phyloP scores from a whole-genome alignment of 1,284 basidiomycete genomes.

The Ustilago nuda region DNA sequence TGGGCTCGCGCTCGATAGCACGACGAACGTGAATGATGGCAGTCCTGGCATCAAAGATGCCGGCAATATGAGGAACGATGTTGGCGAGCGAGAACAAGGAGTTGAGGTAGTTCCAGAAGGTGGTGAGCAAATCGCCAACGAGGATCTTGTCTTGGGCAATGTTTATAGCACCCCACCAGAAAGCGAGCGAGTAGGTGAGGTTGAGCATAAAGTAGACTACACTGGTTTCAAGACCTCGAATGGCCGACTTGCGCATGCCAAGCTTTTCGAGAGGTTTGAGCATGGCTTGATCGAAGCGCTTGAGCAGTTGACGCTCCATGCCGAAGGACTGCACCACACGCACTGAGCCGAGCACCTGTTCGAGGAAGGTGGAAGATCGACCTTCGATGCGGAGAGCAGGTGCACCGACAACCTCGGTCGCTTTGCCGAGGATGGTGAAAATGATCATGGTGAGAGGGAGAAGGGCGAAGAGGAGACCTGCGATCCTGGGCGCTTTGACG shows the following conservation, averaged over 20 bases:
- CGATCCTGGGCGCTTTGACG: conserved; percentile 68
- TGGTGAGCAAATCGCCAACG: conserved; percentile 55
- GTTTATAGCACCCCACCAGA: conserved; percentile 62
- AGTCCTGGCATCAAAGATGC: conserved; percentile 57
- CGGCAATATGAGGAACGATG: conserved; percentile 62
- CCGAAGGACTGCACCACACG: conserved; percentile 71
- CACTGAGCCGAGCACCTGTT: conserved; percentile 70
- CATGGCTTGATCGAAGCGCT: conserved; percentile 67
- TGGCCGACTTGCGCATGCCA: conserved; percentile 62
- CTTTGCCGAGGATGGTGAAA: conserved; percentile 65
- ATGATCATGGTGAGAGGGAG: conserved; percentile 68
- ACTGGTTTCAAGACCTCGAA: conserved; percentile 58
- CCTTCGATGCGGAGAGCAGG: conserved; percentile 68
- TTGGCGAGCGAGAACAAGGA: conserved; percentile 64
- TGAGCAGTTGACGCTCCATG: conserved; percentile 65
- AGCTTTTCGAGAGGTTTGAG: conserved; percentile 66
- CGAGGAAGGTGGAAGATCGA: conserved; percentile 69
- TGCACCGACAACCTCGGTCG: conserved; percentile 64
- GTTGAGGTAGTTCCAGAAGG: conserved; percentile 67
- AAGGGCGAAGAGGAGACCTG: conserved; percentile 70
- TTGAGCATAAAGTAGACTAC: conserved; percentile 61
- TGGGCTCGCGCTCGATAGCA: conserved; percentile 62
- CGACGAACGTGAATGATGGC: conserved; percentile 56
- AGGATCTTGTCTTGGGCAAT: conserved; percentile 48
- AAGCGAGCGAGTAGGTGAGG: conserved; percentile 54